phyloP scores from a whole-genome alignment of 1,139 yeast genomes.

The Scheffersomyces quercinus region DNA sequence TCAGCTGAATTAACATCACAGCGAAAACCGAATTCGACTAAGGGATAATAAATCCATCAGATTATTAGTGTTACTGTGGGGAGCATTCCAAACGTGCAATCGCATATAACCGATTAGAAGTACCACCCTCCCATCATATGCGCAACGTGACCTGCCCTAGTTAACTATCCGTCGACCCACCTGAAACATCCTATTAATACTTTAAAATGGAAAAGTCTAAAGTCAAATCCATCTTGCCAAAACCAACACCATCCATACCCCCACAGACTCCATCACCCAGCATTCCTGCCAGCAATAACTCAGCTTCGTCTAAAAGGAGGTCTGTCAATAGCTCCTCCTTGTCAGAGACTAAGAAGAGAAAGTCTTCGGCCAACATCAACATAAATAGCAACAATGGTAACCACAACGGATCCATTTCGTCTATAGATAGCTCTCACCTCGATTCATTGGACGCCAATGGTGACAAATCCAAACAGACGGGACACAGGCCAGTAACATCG shows the following conservation, averaged over 20 bases:
- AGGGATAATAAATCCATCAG: too few relatives aligned
- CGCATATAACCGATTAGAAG: too few relatives aligned
- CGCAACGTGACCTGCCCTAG: too few relatives aligned
- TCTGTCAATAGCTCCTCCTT: neutral
- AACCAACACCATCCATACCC: slow-evolving; percentile 26
- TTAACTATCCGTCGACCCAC: too few relatives aligned
- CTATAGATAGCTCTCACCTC: neutral
- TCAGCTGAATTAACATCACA: too few relatives aligned
- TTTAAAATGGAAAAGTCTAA: slow-evolving; percentile 37
- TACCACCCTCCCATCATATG: too few relatives aligned
- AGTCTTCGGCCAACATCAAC: neutral
- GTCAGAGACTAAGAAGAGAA: slow-evolving; percentile 3
- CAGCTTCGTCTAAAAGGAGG: neutral
- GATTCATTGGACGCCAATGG: neutral
- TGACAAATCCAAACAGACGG: slow-evolving; percentile 32
- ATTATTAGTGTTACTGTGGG: too few relatives aligned
- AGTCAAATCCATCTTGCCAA: slow-evolving; percentile 39
- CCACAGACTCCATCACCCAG: slow-evolving; percentile 2
- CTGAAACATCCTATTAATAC: neutral
- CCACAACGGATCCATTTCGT: neutral
- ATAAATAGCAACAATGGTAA: neutral
- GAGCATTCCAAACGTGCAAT: too few relatives aligned
- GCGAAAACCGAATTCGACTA: too few relatives aligned
- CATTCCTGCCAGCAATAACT: neutral
- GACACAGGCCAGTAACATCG: slow-evolving; percentile 84